Evolutionary conservation across 257 asterid species (phyloP), one percentile per base, ranked within the genome.

Genomic region (Ajuga chamaepitys): DNA sequence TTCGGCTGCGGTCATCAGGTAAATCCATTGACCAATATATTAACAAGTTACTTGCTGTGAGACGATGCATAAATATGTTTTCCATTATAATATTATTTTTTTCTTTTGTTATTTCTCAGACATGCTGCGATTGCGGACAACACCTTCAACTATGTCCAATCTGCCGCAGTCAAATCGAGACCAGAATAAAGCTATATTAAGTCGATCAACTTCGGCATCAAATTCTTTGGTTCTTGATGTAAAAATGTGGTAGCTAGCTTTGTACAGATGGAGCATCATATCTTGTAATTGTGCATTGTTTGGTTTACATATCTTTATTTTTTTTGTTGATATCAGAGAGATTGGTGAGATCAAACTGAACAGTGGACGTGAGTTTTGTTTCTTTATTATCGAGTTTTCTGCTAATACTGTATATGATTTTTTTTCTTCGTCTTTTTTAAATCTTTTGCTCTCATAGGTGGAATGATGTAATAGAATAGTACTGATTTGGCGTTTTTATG

Each of bases 1-100:
- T 93, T 93, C 61, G 98, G 96, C 21, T 93, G 98, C 61, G 98
- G 98, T 57, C 98, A 93, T 75, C 98, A 87, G 97, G 98, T 89
- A 80, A 74, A 71, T 11, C 4, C 28, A 9, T 16, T 34, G 4
- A 37, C n/a, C 51, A n/a, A 40, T 44, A 6, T 48, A n/a, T 10
- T 66, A 35, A 21, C 26, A 26, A 3, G 40, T 3, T n/a, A n/a
- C 16, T 37, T 56, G 25, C 53, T 12, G 9, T 37, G 10, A 32
- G 22, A 28, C 38, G 3, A 64, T 18, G 32, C 9, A 17, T 66
- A 17, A 42, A 55, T 14, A n/a, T 21, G n/a, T 37, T 2, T 38
- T 16, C 5, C 46, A 0, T 22, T n/a, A n/a, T n/a, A n/a, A n/a
- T n/a, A n/a, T 10, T n/a, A 30, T 13, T 40, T 24, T 50, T 41